Percentiles rank a stretch among this genome's conserved stretches.
These are phyloP conservation scores for Pyrenochaeta sp. DNA, from an alignment of 2,329 filamentous ascomycete genomes.

Conservation along the genomic window DNA sequence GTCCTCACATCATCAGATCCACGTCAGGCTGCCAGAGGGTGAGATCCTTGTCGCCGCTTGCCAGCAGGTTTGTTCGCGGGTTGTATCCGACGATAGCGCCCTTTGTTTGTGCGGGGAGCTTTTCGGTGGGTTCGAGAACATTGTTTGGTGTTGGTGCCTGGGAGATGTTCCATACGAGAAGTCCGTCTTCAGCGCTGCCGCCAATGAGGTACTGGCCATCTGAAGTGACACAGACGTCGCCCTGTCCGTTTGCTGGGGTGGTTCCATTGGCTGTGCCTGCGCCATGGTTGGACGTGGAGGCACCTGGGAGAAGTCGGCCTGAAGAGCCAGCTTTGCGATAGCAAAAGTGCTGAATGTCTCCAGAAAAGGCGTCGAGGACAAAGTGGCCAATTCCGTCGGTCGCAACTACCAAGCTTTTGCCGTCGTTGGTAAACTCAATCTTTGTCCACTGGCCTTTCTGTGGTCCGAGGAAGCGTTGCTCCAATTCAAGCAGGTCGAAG, in stretches of 20 bases:
- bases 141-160: conserved; percentile 61
- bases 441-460: conserved; percentile 79
- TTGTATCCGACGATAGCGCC: conserved; percentile 85
- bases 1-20: conserved; percentile 48
- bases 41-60: conserved; percentile 84
- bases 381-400: conserved; percentile 88
- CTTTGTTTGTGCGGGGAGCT: conserved; percentile 67
- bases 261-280: conserved; percentile 55
- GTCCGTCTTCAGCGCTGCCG: conserved; percentile 72
- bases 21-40: conserved; percentile 58
- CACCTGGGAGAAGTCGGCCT: conserved; percentile 55
- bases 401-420: conserved; percentile 82
- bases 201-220: conserved; percentile 90
- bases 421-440: conserved; percentile 95
- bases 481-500: conserved; percentile 78
- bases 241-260: conserved; percentile 56
- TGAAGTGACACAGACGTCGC: conserved; percentile 87
- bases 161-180: conserved; percentile 85
- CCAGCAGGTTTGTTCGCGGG: conserved; percentile 89
- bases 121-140: conserved; percentile 68
- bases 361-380: conserved; percentile 91
- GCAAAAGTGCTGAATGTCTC: conserved; percentile 77
- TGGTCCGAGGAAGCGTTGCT: conserved; percentile 53
- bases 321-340: conserved; percentile 54
- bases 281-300: conserved; percentile 59